Evolutionary conservation across 1,284 basidiomycete species (phyloP).

Genomic region (Cryptococcus maquisensis): DNA sequence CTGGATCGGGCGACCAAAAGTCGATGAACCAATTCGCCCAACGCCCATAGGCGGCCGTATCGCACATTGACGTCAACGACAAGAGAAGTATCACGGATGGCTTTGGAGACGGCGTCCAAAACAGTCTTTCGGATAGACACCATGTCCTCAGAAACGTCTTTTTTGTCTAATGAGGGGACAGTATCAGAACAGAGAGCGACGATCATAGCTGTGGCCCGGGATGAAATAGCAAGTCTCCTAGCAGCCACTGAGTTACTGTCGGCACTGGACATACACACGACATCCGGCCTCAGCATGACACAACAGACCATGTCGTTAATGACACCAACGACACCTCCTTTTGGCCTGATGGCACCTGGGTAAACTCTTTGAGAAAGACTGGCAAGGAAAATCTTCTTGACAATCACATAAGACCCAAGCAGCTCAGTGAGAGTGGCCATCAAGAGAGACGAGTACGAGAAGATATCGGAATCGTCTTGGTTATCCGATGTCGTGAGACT

Average conservation of each 20-base stretch:
- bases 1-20: slow-evolving; percentile 72
- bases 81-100: slow-evolving; percentile 71
- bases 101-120: slow-evolving; percentile 78
- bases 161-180: slow-evolving; percentile 57
- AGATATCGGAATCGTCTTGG: slow-evolving; percentile 2
- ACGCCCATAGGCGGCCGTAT: slow-evolving; percentile 83
- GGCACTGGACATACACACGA: slow-evolving; percentile 3
- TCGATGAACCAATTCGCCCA: slow-evolving; percentile 83
- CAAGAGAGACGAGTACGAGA: slow-evolving; percentile 70
- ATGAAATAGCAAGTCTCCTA: slow-evolving; percentile 58
- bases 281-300: slow-evolving; percentile 55
- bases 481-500: not conserved
- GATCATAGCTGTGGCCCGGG: slow-evolving; percentile 85
- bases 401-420: slow-evolving; percentile 84
- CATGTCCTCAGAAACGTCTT: slow-evolving; percentile 72
- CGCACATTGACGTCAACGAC: slow-evolving; percentile 67
- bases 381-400: slow-evolving; percentile 82
- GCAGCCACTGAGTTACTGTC: slow-evolving; percentile 1
- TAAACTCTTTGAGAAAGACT: slow-evolving; percentile 59
- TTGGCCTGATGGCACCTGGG: slow-evolving; percentile 51
- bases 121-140: slow-evolving; percentile 83
- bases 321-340: slow-evolving; percentile 50
- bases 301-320: slow-evolving; percentile 73
- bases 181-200: slow-evolving; percentile 88
- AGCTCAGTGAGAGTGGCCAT: slow-evolving; percentile 91